Conservation (phyloP, 2,329 filamentous ascomycete species). For the Herpotrichia juniperi region DNA sequence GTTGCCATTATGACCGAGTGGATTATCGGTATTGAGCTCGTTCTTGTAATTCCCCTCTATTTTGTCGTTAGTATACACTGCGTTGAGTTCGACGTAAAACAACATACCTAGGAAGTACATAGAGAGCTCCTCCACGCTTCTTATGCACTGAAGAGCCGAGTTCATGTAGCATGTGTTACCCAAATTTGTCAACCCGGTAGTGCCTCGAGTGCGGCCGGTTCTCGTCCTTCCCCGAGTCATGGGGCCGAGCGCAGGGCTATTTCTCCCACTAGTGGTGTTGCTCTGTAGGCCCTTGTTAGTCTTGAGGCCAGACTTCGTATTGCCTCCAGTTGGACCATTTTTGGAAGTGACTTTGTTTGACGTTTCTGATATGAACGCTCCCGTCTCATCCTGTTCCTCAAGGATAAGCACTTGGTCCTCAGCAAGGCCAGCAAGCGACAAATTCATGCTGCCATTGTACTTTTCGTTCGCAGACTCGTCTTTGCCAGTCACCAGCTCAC, state of each 20-base stretch:
- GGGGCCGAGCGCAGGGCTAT: slow-evolving; percentile 69
- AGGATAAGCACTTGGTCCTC: slow-evolving; percentile 79
- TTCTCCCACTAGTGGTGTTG: slow-evolving; percentile 63
- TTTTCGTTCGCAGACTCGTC: slow-evolving; percentile 77
- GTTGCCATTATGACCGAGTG: slow-evolving; percentile 81
- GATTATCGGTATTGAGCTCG: slow-evolving; percentile 86
- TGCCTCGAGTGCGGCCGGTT: slow-evolving; percentile 73
- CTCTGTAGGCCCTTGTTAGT: slow-evolving; percentile 47
- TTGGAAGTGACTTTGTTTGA: slow-evolving; percentile 51
- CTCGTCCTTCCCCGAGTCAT: slow-evolving; percentile 75
- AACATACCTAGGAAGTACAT: slow-evolving; percentile 78
- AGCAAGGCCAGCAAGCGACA: slow-evolving; percentile 71
- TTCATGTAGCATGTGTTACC: slow-evolving; percentile 99
- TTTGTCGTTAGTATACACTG: slow-evolving; percentile 3
- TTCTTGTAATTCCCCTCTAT: slow-evolving; percentile 68
- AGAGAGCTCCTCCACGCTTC: slow-evolving; percentile 90
- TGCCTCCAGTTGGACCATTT: slow-evolving; percentile 54
- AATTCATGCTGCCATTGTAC: slow-evolving; percentile 74
- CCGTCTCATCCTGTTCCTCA: slow-evolving; percentile 69
- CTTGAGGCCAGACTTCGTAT: slow-evolving; percentile 40
- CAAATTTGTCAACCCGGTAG: slow-evolving; percentile 84
- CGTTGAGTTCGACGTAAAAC: not conserved
- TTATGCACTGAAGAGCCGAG: slow-evolving; percentile 91
- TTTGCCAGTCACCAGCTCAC: slow-evolving; percentile 66
- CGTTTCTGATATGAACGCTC: slow-evolving; percentile 62